phyloP scores from a whole-genome alignment of 2,329 filamentous ascomycete genomes.

The Xylariaceae sp. region DNA sequence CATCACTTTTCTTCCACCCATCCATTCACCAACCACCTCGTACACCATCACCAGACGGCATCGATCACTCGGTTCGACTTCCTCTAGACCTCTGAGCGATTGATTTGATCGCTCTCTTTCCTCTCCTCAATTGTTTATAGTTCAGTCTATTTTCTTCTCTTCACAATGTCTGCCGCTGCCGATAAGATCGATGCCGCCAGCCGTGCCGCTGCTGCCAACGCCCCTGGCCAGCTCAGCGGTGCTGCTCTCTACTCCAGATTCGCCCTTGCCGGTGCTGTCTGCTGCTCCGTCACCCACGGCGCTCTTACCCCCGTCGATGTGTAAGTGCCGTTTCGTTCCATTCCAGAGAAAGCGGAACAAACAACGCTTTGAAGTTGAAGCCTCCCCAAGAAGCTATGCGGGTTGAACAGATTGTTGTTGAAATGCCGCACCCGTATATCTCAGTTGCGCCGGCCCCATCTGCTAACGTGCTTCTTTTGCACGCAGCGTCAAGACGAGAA shows the following conservation, averaged over 20 bases:
- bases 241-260: slow-evolving; percentile 80
- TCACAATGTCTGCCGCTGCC: slow-evolving; percentile 23
- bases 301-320: slow-evolving; percentile 97
- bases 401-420: not conserved
- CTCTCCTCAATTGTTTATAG: slow-evolving; percentile 22
- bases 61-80: slow-evolving; percentile 2
- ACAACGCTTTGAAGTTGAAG: too few relatives aligned
- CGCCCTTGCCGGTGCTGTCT: slow-evolving; percentile 94
- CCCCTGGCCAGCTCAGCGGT: slow-evolving; percentile 25
- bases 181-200: slow-evolving; percentile 22
- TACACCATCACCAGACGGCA: slow-evolving; percentile 8
- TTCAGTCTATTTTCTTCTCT: slow-evolving; percentile 8
- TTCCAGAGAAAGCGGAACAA: too few relatives aligned
- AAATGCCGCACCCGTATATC: not conserved
- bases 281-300: slow-evolving; percentile 97
- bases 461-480: slow-evolving; percentile 4
- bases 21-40: slow-evolving; percentile 3
- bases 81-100: slow-evolving; percentile 5
- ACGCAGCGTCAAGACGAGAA: slow-evolving; percentile 69
- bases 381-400: too few relatives aligned
- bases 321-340: slow-evolving; percentile 64
- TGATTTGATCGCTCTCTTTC: slow-evolving; percentile 19
- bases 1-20: slow-evolving; percentile 6
- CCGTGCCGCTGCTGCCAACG: slow-evolving; percentile 19
- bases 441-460: slow-evolving; percentile 1